A percentile compares a stretch with the other conserved stretches of the same genome.
These are phyloP conservation scores for Phyllosticta ampelicida DNA, from an alignment of 2,329 filamentous ascomycete species.

Conservation along the genomic window DNA sequence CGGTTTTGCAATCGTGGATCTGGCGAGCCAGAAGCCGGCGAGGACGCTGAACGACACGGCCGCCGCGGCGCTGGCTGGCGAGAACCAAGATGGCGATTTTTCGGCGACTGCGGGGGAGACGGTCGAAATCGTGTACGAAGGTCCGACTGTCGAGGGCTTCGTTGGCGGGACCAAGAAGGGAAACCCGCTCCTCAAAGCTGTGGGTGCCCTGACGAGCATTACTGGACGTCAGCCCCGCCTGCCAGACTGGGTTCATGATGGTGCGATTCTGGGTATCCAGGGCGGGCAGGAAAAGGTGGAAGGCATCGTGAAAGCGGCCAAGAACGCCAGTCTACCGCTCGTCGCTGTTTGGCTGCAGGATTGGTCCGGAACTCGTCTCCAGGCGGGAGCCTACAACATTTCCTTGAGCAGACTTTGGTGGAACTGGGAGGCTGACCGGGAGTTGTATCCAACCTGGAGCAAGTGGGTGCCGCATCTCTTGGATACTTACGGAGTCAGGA, in stretches of 20 bases:
- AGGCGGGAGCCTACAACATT: constrained; percentile 24
- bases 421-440: constrained; percentile 29
- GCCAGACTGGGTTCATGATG: constrained; percentile 16
- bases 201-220: constrained; percentile 23
- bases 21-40: constrained; percentile 15
- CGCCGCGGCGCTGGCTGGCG: not conserved
- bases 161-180: not conserved
- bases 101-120: not conserved
- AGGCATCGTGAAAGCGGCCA: constrained; percentile 22
- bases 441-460: constrained; percentile 26
- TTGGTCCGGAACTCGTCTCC: constrained; percentile 26
- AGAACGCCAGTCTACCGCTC: constrained; percentile 21
- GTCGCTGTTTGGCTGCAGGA: constrained; percentile 29
- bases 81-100: not conserved
- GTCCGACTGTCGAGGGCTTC: not conserved
- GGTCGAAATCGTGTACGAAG: constrained; percentile 3
- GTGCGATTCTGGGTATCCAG: constrained; percentile 28
- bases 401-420: constrained; percentile 25
- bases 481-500: constrained; percentile 20
- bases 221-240: constrained; percentile 25
- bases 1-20: constrained; percentile 24
- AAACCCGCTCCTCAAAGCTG: constrained; percentile 15
- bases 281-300: constrained; percentile 27
- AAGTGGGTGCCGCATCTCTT: constrained; percentile 25
- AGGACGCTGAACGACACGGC: not conserved